A percentile compares a stretch with the other conserved stretches of the same genome.
phyloP scores from a whole-genome alignment of 352 stramenopile species.

The Halophytophthora batemanensis region DNA sequence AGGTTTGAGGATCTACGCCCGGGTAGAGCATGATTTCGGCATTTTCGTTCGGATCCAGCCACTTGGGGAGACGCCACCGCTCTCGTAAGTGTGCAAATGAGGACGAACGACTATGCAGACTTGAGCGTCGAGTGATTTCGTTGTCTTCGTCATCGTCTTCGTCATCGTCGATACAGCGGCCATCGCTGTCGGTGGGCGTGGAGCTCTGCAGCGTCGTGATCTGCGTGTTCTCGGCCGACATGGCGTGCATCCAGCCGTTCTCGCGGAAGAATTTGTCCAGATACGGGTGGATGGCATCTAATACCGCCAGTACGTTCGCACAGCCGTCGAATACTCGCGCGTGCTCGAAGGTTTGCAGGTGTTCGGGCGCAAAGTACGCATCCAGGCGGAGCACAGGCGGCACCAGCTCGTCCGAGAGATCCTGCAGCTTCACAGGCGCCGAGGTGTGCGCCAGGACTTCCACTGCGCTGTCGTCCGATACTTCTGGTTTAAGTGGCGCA shows the following conservation, averaged over 20 bases:
- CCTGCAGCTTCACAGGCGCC: constrained; percentile 27
- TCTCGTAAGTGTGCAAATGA: constrained; percentile 22
- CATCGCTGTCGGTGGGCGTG: constrained; percentile 26
- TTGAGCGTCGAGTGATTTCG: constrained; percentile 9
- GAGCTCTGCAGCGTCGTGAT: constrained; percentile 41
- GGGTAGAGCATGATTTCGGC: constrained; percentile 56
- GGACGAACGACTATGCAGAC: constrained; percentile 19
- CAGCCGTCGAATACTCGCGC: constrained; percentile 47
- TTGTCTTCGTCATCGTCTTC: constrained; percentile 42
- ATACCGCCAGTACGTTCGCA: constrained; percentile 52
- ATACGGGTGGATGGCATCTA: constrained; percentile 66
- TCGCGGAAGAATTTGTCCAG: constrained; percentile 42
- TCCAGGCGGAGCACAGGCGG: constrained; percentile 40
- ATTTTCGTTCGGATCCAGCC: constrained; percentile 39
- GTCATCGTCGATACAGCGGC: constrained; percentile 23
- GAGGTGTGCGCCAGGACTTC: background rate
- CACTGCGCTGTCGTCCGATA: background rate
- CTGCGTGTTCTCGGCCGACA: constrained; percentile 24
- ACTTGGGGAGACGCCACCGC: constrained; percentile 38
- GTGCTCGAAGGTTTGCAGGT: constrained; percentile 49
- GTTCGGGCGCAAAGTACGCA: constrained; percentile 46
- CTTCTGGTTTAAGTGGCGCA: background rate
- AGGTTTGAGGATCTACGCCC: constrained; percentile 44
- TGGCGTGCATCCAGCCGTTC: constrained; percentile 32
- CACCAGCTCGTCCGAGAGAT: constrained; percentile 21